These are phyloP conservation scores for Pleoardoris graminearum DNA, from an alignment of 2,329 filamentous ascomycete species.

Conservation along the genomic window DNA sequence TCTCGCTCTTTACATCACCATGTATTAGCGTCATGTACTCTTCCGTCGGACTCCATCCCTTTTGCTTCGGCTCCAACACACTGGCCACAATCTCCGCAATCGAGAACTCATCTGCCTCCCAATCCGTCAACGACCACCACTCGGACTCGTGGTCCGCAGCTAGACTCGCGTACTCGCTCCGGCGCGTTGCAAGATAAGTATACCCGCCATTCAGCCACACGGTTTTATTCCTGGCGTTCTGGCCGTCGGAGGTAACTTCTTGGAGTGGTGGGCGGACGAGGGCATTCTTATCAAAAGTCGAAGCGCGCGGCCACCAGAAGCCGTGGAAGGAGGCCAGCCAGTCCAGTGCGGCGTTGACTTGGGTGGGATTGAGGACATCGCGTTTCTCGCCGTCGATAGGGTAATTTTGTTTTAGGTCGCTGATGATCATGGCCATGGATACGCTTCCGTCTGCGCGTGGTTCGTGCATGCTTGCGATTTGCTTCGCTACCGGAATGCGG, in stretches of 20 bases:
- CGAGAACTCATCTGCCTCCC: slow-evolving; percentile 34
- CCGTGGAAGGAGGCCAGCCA: slow-evolving; percentile 68
- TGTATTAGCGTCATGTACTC: slow-evolving; percentile 62
- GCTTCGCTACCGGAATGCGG: slow-evolving; percentile 55
- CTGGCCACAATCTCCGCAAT: slow-evolving; percentile 59
- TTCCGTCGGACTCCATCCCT: slow-evolving; percentile 41
- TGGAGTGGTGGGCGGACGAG: slow-evolving; percentile 61
- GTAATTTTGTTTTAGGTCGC: slow-evolving; percentile 58
- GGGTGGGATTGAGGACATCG: slow-evolving; percentile 49
- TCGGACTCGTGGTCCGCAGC: slow-evolving; percentile 54
- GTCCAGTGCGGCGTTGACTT: slow-evolving; percentile 59
- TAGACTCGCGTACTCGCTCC: slow-evolving; percentile 59
- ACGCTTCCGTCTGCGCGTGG: slow-evolving; percentile 39
- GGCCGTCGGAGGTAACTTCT: slow-evolving; percentile 48
- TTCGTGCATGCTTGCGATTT: slow-evolving; percentile 52
- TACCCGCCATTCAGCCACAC: slow-evolving; percentile 71
- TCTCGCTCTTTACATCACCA: slow-evolving; percentile 71
- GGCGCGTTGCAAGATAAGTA: slow-evolving; percentile 67
- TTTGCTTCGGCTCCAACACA: slow-evolving; percentile 51
- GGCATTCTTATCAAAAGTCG: slow-evolving; percentile 32
- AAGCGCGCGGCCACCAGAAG: slow-evolving; percentile 52
- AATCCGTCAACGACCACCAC: slow-evolving; percentile 59
- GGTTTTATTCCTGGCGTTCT: slow-evolving; percentile 16
- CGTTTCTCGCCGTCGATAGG: slow-evolving; percentile 62
- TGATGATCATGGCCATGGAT: slow-evolving; percentile 60